Base-by-base conservation (phyloP, 768 basidiomycete genomes). In the Boletellus ananas region DNA sequence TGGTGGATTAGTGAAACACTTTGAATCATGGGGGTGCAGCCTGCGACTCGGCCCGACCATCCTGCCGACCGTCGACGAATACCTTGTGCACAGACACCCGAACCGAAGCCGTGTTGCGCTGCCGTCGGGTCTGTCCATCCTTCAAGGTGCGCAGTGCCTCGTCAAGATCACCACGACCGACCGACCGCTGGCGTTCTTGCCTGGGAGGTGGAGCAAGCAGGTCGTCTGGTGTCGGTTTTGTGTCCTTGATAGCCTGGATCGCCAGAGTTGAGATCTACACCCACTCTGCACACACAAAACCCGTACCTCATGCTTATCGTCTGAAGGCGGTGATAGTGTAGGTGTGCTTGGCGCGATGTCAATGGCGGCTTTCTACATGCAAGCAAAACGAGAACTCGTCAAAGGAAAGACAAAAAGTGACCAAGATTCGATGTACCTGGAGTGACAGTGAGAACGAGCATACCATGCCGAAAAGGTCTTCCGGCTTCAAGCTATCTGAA, bases 131-230 rank as follows among this genome's bases (percentile, higher is more conserved):
- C 4, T 58, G 80, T 33, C 83, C 91, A 42, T 78, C 79, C 38
- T 80, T 79, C 73, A 93, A 79, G 53, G 84, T 91, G 16, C 87
- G 83, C 35, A 97, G 86, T 2, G 87, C 88, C 59, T 88, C 80
- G 56, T 97, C 92, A 29, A 95, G 69, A 47, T 87, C 86, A 10
- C 93, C 93, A 34, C 85, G 79, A 7, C 84, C 83, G 52, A 89
- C 63, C 2, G 89, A 85, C 31, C 70, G 72, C 43, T 69, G 71
- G 36, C 75, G 77, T 25, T 66, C 65, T 41, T 75, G 72, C 23
- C 70, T 66, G 5, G 74, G 69, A 46, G 78, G 74, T 1, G 78
- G 76, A 13, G 52, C 65, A 8, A 73, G 61, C 4, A 60, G 52
- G 31, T 67, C 65, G 8, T 59, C 51, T 5, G 65, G 56, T 17